phyloP scores from a whole-genome alignment of 345 rosid species.

The Rhodomyrtus tomentosa region DNA sequence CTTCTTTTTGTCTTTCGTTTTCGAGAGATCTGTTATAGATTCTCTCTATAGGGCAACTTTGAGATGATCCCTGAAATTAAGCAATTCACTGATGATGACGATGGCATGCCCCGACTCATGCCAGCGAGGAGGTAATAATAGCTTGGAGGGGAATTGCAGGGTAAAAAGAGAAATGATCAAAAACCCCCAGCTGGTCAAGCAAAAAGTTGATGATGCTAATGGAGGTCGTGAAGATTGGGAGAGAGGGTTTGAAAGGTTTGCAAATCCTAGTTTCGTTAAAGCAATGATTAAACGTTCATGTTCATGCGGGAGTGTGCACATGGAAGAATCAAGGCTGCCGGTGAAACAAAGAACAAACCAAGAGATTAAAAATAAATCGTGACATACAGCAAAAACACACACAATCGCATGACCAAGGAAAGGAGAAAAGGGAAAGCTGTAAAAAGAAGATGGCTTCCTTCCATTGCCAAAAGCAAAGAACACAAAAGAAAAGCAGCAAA shows the following conservation, averaged over 20 bases:
- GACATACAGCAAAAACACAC: not conserved
- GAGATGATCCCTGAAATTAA: not conserved
- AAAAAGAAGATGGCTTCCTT: not conserved
- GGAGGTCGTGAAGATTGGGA: not conserved
- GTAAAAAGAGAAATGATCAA: not conserved
- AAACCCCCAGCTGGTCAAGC: not conserved
- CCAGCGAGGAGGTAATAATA: not conserved
- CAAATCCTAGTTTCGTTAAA: not conserved
- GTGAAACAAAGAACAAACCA: not conserved
- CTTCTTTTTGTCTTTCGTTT: not conserved
- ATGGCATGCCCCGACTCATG: not conserved
- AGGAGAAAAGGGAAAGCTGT: not conserved
- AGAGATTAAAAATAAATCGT: not conserved
- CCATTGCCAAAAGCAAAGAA: not conserved
- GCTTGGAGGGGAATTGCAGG: not conserved
- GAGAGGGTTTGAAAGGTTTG: not conserved
- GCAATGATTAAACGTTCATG: not conserved
- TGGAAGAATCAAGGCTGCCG: not conserved
- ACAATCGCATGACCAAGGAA: not conserved
- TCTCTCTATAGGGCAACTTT: not conserved
- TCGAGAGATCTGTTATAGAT: not conserved
- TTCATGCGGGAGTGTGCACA: not conserved
- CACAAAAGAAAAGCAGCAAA: not conserved
- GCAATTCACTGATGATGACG: not conserved
- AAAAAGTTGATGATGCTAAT: not conserved